These are phyloP conservation scores for Colletotrichum caudatum DNA, from an alignment of 2,329 filamentous ascomycete genomes.

Conservation along the genomic window DNA sequence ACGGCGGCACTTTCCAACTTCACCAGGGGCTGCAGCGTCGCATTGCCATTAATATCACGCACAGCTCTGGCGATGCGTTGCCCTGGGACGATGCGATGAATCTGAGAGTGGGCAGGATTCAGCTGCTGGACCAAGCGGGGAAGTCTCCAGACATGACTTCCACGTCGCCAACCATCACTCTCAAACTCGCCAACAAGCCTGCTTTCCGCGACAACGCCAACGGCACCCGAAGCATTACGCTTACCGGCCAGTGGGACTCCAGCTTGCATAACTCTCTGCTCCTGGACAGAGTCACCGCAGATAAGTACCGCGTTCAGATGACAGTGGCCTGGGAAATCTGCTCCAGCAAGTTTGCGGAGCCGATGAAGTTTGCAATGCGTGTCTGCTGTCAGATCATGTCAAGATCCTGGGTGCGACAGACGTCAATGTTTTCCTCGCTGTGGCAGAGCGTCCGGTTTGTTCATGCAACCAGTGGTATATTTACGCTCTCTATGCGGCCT, in stretches of 20 bases:
- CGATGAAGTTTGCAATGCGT: slow-evolving; percentile 87
- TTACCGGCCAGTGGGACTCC: slow-evolving; percentile 97
- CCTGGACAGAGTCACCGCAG: slow-evolving; percentile 92
- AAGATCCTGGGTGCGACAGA: slow-evolving; percentile 84
- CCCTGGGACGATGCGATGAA: slow-evolving; percentile 88
- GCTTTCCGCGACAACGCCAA: slow-evolving; percentile 87
- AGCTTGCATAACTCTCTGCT: slow-evolving; percentile 92
- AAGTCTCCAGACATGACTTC: slow-evolving; percentile 84
- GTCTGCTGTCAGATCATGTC: slow-evolving; percentile 86
- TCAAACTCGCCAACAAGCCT: slow-evolving; percentile 83
- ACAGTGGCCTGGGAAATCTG: slow-evolving; percentile 87
- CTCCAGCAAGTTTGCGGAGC: slow-evolving; percentile 85
- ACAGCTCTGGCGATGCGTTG: slow-evolving; percentile 88
- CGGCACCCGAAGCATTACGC: slow-evolving; percentile 86
- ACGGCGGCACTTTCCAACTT: slow-evolving; percentile 92
- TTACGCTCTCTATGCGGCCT: slow-evolving; percentile 86
- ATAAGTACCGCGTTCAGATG: slow-evolving; percentile 92
- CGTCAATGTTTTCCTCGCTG: slow-evolving; percentile 86
- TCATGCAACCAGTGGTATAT: slow-evolving; percentile 87
- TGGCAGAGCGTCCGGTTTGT: slow-evolving; percentile 89
- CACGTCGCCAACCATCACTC: slow-evolving; percentile 77
- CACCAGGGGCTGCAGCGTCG: slow-evolving; percentile 94
- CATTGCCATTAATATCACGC: slow-evolving; percentile 87
- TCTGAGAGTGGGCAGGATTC: slow-evolving; percentile 83
- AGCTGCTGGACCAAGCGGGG: slow-evolving; percentile 85